Base-by-base conservation (phyloP, 225 moss, liverwort and hornwort genomes). In the Anthoceros angustus region DNA sequence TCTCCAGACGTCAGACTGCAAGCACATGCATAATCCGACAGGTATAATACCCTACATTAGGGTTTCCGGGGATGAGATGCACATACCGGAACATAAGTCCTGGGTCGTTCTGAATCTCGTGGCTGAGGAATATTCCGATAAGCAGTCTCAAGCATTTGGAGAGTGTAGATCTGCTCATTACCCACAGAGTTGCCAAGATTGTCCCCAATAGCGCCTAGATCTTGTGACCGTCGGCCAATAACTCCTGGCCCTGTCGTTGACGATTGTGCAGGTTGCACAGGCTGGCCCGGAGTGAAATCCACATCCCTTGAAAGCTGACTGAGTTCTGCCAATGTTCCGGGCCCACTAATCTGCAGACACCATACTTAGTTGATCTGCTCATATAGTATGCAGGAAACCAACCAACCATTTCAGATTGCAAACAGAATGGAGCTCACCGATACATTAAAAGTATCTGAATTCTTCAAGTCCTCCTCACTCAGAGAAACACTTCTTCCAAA, bases 381-480 rank as follows among this genome's bases (percentile, higher is more conserved):
- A 70, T 32, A 40, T 72, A 21, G 65, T 48, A 65, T 75, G 72
- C 76, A 68, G 68, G 46, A 67, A 73, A 65, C 62, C 70, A 74
- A 42, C 72, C 77, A 18, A 64, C 68, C 26, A 32, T 21, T 45
- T 8, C 15, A 64, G 23, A 43, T 24, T 12, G 72, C 25, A 7
- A 65, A 42, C 14, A 24, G 43, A 68, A 64, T 15, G n/a, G 23
- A 64, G 18, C 83, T 79, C 80, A 95, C 95, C 64, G 86, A 74
- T 66, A 95, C 95, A 71, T 95, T 85, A 66, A 95, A 95, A 12
- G 95, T 95, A 70, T 95, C 91, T 20, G 88, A 81, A 72, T 95
- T 95, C 69, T 91, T 95, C 66, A 95, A 78, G 77, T 91, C 95
- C 48, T 95, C 95, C 64, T 95, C 91, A 75, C 80, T 95, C 41